Conservation (phyloP, 2,329 filamentous ascomycete genomes). For the Trichoderma pleuroti region DNA sequence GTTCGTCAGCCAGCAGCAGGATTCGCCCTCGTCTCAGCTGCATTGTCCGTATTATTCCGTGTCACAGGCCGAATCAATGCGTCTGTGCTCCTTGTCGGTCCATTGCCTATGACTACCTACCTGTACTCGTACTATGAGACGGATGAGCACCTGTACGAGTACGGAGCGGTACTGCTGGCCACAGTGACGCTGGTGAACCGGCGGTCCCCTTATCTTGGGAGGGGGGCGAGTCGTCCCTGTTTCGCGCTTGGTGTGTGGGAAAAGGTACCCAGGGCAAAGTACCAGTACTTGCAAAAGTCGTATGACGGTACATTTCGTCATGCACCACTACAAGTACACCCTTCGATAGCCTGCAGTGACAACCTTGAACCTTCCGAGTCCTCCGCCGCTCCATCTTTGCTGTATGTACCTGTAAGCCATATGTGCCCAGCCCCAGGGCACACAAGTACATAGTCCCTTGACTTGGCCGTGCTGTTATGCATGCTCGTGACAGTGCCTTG, state of each 20-base stretch:
- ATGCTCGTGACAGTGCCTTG: background rate
- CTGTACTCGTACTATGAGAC: background rate
- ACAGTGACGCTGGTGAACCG: background rate
- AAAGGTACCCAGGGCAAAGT: conserved; percentile 30
- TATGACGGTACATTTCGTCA: conserved; percentile 37
- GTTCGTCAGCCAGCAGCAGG: background rate
- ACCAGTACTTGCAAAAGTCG: conserved; percentile 33
- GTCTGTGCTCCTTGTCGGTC: background rate
- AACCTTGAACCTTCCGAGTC: background rate
- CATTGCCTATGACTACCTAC: background rate
- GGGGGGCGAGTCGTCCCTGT: background rate
- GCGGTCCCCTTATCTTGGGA: background rate
- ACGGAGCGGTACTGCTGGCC: background rate
- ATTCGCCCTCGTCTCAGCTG: background rate
- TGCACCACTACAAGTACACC: conserved; percentile 35
- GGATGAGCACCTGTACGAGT: background rate
- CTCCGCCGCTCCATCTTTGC: conserved; percentile 14
- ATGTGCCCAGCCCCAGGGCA: background rate
- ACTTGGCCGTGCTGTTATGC: background rate
- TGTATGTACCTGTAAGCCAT: background rate
- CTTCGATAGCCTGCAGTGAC: conserved; percentile 16
- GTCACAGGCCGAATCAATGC: background rate
- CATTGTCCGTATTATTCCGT: background rate
- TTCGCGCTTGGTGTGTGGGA: background rate
- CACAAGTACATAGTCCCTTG: background rate